A percentile compares a stretch with the other conserved stretches of the same genome.
Evolutionary conservation across 176 grass and related monocot species (phyloP).

Genomic region (Rhipidocladum racemiflorum): DNA sequence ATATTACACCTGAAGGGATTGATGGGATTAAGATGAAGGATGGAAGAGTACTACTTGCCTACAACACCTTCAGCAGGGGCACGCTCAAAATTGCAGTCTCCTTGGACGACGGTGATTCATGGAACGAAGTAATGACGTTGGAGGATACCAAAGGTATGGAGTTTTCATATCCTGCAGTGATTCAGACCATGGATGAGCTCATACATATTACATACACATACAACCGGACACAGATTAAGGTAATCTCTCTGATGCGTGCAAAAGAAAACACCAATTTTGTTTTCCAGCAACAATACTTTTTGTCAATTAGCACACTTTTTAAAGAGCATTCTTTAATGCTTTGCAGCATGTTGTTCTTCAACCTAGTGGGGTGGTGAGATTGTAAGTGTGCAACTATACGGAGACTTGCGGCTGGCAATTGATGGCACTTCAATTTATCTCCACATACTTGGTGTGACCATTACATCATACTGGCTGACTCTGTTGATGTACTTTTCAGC

Average conservation of each 20-base stretch:
- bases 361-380: conserved; percentile 24
- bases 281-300: neutral
- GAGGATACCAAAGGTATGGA: conserved; percentile 53
- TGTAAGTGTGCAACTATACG: conserved; percentile 14
- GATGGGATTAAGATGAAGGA: conserved; percentile 69
- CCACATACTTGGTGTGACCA: neutral
- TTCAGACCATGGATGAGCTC: conserved; percentile 46
- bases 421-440: conserved; percentile 6
- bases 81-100: conserved; percentile 51
- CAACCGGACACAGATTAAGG: conserved; percentile 57
- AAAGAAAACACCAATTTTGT: neutral
- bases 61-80: conserved; percentile 62
- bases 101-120: conserved; percentile 46
- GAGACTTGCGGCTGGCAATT: neutral
- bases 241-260: conserved; percentile 1
- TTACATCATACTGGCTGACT: neutral
- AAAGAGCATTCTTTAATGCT: conserved; percentile 24
- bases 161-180: conserved; percentile 58
- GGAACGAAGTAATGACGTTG: conserved; percentile 49
- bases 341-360: conserved; percentile 41
- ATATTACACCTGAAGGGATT: conserved; percentile 34
- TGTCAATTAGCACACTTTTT: neutral
- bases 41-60: conserved; percentile 49
- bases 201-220: conserved; percentile 64
- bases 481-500: neutral